These are phyloP conservation scores for Geranium rotundifolium DNA, from an alignment of 345 rosid genomes.

Conservation along the genomic window DNA sequence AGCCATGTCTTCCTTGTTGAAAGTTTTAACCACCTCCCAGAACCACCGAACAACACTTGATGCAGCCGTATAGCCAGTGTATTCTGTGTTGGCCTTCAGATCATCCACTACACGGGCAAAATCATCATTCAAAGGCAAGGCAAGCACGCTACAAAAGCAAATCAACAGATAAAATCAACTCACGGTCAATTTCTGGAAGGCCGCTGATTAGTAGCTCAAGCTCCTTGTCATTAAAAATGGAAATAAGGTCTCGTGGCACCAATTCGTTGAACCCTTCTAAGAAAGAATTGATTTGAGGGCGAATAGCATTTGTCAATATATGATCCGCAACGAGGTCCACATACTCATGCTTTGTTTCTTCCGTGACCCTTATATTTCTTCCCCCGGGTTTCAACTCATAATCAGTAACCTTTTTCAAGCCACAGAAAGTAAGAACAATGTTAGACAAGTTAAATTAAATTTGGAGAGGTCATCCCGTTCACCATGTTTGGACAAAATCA, in stretches of 20 bases:
- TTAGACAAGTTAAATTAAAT: not conserved
- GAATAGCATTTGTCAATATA: conserved; percentile 88
- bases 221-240: conserved; percentile 93
- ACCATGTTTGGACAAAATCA: too few species aligned
- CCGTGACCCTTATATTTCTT: conserved; percentile 83
- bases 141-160: not conserved
- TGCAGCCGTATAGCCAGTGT: conserved; percentile 71
- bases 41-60: conserved; percentile 89
- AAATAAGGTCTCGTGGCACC: conserved; percentile 70
- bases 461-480: not conserved
- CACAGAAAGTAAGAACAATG: not conserved
- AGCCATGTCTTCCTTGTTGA: conserved; percentile 95
- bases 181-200: conserved; percentile 96
- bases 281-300: conserved; percentile 87
- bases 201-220: conserved; percentile 99
- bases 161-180: conserved; percentile 21
- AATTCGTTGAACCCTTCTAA: conserved; percentile 77
- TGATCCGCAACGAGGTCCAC: conserved; percentile 98
- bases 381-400: conserved; percentile 97
- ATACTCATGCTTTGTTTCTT: conserved; percentile 95
- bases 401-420: conserved; percentile 67
- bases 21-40: conserved; percentile 87
- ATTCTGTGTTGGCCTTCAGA: conserved; percentile 74
- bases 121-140: conserved; percentile 3
- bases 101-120: conserved; percentile 58